Percentiles rank a stretch among this genome's conserved stretches.
Evolutionary conservation across 805 yeast species (phyloP).

Genomic region (Zygoascus ofunaensis): DNA sequence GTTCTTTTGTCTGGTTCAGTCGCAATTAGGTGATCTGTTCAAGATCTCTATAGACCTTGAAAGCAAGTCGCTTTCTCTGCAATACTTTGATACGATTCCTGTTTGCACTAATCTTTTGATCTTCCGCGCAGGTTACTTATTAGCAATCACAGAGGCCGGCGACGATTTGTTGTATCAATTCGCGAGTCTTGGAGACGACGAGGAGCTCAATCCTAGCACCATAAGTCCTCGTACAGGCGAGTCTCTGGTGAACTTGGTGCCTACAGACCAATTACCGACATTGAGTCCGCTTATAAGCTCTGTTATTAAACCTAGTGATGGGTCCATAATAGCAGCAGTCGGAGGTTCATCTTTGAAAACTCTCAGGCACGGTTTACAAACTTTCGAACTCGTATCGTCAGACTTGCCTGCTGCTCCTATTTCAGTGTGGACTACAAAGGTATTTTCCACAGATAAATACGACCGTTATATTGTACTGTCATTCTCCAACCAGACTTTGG

Average conservation of each 20-base stretch:
- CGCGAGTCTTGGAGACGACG: slow-evolving; percentile 23
- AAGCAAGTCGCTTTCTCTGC: slow-evolving; percentile 7
- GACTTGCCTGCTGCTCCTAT: slow-evolving; percentile 62
- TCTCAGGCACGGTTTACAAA: slow-evolving; percentile 49
- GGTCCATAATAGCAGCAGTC: slow-evolving; percentile 27
- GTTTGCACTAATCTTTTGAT: slow-evolving; percentile 46
- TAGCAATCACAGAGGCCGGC: slow-evolving; percentile 53
- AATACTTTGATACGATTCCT: slow-evolving; percentile 71
- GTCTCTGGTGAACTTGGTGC: slow-evolving; percentile 52
- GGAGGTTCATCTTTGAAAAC: slow-evolving; percentile 32
- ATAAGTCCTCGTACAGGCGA: slow-evolving; percentile 16
- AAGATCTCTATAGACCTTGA: slow-evolving; percentile 47
- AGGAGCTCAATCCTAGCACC: background rate
- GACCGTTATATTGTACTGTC: slow-evolving; percentile 63
- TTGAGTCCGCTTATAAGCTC: slow-evolving; percentile 48
- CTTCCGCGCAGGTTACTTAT: slow-evolving; percentile 67
- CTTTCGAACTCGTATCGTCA: slow-evolving; percentile 58
- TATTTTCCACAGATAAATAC: slow-evolving; percentile 34
- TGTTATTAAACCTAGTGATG: slow-evolving; percentile 21
- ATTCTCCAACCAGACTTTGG: slow-evolving; percentile 56
- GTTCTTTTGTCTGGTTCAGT: slow-evolving; percentile 65
- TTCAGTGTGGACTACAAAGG: slow-evolving; percentile 54
- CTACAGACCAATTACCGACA: slow-evolving; percentile 32
- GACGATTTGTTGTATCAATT: slow-evolving; percentile 61
- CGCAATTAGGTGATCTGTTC: slow-evolving; percentile 63